phyloP scores from a whole-genome alignment of 192 early-diverging fungal species.

The Coemansia sp. region DNA sequence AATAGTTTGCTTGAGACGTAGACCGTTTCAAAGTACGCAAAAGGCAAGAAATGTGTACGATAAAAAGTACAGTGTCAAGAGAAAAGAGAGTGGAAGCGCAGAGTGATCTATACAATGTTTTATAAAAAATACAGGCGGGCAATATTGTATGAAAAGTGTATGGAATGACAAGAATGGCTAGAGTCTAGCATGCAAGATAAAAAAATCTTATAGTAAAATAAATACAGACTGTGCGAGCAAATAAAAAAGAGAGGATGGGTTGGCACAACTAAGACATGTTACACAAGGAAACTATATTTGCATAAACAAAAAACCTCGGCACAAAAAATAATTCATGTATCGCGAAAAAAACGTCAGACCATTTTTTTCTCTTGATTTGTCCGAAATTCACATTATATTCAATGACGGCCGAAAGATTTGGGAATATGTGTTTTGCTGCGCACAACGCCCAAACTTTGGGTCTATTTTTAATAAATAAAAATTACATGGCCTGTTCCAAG shows the following conservation, averaged over 20 bases:
- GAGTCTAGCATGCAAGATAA: background rate
- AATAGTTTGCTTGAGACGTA: background rate
- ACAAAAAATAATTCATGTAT: background rate
- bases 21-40: background rate
- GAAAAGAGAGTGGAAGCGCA: background rate
- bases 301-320: background rate
- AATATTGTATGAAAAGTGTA: background rate
- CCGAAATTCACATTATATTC: background rate
- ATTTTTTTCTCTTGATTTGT: background rate
- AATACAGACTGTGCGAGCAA: background rate
- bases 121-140: background rate
- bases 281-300: background rate
- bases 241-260: background rate
- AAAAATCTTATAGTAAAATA: background rate
- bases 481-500: no score
- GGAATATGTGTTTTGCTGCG: background rate
- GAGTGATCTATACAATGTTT: background rate
- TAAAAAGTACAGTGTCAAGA: no score
- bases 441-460: no score
- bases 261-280: background rate
- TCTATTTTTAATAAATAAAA: background rate
- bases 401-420: background rate
- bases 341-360: constrained; percentile 6
- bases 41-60: background rate
- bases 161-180: no score